Conservation (phyloP, 1,284 basidiomycete species). For the Cerrena zonata region DNA sequence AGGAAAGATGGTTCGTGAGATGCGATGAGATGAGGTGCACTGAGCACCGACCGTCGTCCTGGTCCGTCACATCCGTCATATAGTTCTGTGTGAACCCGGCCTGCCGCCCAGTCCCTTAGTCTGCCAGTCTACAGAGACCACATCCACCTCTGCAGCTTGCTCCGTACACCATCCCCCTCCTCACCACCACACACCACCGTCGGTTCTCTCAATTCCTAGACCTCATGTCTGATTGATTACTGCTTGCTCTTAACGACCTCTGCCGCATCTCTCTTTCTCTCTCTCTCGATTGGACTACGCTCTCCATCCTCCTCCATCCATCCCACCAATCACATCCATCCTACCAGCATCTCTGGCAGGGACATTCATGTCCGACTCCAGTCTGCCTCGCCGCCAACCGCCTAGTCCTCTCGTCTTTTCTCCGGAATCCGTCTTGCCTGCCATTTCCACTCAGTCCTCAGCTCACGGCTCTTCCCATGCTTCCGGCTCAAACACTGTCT, state of each 20-base stretch:
- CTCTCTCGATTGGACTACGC: not conserved
- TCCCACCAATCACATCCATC: conserved; percentile 8
- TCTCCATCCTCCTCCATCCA: not conserved
- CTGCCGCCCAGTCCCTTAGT: not conserved
- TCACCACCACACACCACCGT: conserved; percentile 11
- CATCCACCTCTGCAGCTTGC: conserved; percentile 12
- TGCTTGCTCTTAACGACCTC: conserved; percentile 12
- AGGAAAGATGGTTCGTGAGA: no score
- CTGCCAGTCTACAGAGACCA: conserved; percentile 1
- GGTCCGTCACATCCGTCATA: not conserved
- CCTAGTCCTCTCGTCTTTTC: conserved; percentile 74
- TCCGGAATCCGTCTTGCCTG: conserved; percentile 56
- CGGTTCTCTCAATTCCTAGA: conserved; percentile 17
- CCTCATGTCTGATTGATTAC: conserved; percentile 35
- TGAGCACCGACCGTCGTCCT: not conserved
- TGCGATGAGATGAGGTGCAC: no score
- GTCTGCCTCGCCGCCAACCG: conserved; percentile 56
- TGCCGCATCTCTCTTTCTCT: conserved; percentile 8
- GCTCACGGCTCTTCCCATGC: conserved; percentile 35
- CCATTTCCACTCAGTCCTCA: conserved; percentile 37
- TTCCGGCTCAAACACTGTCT: conserved; percentile 66
- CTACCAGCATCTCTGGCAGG: conserved; percentile 11
- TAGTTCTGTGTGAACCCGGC: conserved; percentile 2
- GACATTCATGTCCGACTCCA: conserved; percentile 56
- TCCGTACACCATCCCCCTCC: conserved; percentile 7